phyloP scores from a whole-genome alignment of 2,329 filamentous ascomycete genomes.

The Pseudogymnoascus sp. region DNA sequence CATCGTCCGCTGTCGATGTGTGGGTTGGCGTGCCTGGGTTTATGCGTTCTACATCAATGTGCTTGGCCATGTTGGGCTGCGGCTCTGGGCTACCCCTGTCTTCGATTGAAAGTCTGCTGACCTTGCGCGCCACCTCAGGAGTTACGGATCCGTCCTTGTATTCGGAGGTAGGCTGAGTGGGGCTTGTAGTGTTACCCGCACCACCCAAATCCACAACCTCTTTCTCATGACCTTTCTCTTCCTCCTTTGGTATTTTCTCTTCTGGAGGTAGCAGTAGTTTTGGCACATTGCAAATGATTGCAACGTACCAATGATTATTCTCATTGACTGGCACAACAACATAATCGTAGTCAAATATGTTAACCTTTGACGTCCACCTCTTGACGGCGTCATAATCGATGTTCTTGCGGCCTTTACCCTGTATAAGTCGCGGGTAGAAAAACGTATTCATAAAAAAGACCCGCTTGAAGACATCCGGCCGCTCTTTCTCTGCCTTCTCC shows the following conservation, averaged over 20 bases:
- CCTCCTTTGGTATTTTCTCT: neutral
- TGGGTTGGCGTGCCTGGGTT: neutral
- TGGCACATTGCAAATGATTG: conserved; percentile 85
- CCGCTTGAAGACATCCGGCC: conserved; percentile 51
- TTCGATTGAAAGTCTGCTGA: conserved; percentile 10
- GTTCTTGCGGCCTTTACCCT: conserved; percentile 46
- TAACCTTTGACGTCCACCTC: conserved; percentile 79
- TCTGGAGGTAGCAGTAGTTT: conserved; percentile 42
- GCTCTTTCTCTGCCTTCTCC: conserved; percentile 47
- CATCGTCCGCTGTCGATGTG: conserved; percentile 13
- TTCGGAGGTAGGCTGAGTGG: neutral
- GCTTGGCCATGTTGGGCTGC: conserved; percentile 13
- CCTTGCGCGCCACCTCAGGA: conserved; percentile 16
- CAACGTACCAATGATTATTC: conserved; percentile 83
- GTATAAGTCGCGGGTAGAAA: conserved; percentile 76
- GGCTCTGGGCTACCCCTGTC: conserved; percentile 17
- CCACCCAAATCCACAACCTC: conserved; percentile 11
- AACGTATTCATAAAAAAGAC: conserved; percentile 91
- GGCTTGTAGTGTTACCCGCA: neutral
- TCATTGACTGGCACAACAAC: conserved; percentile 91
- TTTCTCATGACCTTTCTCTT: neutral
- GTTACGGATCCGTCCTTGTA: conserved; percentile 6
- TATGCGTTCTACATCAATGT: neutral
- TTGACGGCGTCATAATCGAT: conserved; percentile 84
- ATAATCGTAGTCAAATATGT: conserved; percentile 81